phyloP scores from a whole-genome alignment of 2,329 filamentous ascomycete genomes.

The Pleurostoma richardsiae region DNA sequence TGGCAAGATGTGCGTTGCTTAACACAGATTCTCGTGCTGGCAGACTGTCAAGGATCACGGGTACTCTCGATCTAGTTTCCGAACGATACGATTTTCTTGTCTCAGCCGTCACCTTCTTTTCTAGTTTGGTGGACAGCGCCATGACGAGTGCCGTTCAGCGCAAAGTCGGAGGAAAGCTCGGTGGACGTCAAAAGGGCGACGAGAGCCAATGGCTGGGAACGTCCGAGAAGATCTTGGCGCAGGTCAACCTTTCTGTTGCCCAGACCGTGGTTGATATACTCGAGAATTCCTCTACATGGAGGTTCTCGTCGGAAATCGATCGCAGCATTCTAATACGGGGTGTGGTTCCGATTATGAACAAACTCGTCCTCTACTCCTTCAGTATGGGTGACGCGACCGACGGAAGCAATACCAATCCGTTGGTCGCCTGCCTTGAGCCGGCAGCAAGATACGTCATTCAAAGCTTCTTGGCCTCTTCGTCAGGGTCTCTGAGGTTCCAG shows the following conservation, averaged over 20 bases:
- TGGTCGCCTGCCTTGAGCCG: conserved; percentile 60
- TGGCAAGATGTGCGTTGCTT: conserved; percentile 76
- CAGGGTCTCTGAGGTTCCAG: conserved; percentile 68
- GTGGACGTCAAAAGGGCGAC: conserved; percentile 36
- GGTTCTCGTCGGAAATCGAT: conserved; percentile 65
- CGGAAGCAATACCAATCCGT: conserved; percentile 5
- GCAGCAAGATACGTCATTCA: conserved; percentile 73
- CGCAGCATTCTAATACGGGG: conserved; percentile 63
- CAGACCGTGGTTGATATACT: conserved; percentile 77
- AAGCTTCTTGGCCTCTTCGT: conserved; percentile 67
- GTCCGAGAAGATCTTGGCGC: conserved; percentile 71
- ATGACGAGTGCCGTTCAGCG: conserved; percentile 64
- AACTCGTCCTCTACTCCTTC: conserved; percentile 67
- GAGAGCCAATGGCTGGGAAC: conserved; percentile 63
- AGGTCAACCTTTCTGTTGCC: conserved; percentile 67
- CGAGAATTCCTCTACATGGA: conserved; percentile 83
- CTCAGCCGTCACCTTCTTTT: conserved; percentile 69
- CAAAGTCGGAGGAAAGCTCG: conserved; percentile 48
- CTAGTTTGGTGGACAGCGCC: conserved; percentile 70
- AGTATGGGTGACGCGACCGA: conserved; percentile 60
- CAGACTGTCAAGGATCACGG: conserved; percentile 71
- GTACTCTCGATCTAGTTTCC: conserved; percentile 73
- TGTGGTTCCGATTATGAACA: conserved; percentile 66
- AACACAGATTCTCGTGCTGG: conserved; percentile 72
- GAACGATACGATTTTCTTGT: conserved; percentile 75